phyloP scores from a whole-genome alignment of 2,329 filamentous ascomycete species.

The Scedosporium aurantiacum region DNA sequence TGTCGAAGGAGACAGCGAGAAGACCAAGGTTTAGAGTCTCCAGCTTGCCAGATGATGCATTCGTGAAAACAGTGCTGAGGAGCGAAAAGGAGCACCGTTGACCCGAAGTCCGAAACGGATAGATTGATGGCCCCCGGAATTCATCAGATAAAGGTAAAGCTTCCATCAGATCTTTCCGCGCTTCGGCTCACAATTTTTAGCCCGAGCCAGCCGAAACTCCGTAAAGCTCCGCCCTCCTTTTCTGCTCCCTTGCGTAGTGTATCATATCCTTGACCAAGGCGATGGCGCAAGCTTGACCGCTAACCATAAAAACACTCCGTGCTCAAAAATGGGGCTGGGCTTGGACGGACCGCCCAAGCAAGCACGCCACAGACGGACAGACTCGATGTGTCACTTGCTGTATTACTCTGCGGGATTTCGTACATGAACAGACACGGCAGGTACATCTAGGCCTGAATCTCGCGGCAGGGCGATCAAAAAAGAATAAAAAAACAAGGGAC shows the following conservation, averaged over 20 bases:
- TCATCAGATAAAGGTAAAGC: too few relatives aligned
- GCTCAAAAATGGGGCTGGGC: too few relatives aligned
- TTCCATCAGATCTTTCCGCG: neutral
- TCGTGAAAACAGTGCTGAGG: too few relatives aligned
- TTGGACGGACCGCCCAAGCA: neutral
- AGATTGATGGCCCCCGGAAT: too few relatives aligned
- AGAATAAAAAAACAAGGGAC: too few relatives aligned
- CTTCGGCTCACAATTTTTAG: neutral
- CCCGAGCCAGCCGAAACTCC: neutral
- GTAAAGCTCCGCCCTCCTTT: neutral
- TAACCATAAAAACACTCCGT: neutral
- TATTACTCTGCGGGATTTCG: neutral
- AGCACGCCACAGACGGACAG: neutral
- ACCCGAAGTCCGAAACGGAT: too few relatives aligned
- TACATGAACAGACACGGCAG: neutral
- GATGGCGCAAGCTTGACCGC: neutral
- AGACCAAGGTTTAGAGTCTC: too few relatives aligned
- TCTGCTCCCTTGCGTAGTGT: neutral
- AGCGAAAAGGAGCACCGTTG: too few relatives aligned
- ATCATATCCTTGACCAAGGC: neutral
- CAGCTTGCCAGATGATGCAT: too few relatives aligned
- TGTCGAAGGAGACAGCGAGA: too few relatives aligned
- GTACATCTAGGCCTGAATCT: neutral
- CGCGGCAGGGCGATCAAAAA: too few relatives aligned
- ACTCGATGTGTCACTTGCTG: neutral